A percentile compares a stretch with the other conserved stretches of the same genome.
phyloP scores from a whole-genome alignment of 192 early-diverging fungal genomes.

The Phlyctochytrium planicorne region DNA sequence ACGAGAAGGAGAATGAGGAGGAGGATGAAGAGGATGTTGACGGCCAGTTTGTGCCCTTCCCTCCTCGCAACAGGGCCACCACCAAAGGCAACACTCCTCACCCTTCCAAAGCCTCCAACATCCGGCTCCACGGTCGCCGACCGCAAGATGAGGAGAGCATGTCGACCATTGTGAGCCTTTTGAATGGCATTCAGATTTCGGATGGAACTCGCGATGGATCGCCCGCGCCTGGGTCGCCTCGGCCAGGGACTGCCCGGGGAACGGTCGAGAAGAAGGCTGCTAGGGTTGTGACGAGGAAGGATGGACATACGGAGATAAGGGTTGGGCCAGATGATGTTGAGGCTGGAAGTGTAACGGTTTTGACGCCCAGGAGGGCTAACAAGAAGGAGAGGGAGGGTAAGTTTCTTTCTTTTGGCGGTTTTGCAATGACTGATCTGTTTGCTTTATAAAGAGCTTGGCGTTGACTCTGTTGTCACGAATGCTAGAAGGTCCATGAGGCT shows the following conservation, averaged over 20 bases:
- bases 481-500: constrained; percentile 20
- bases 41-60: neutral
- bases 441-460: constrained; percentile 14
- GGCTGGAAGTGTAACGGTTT: constrained; percentile 19
- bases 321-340: neutral
- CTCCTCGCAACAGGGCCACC: too few species aligned
- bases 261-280: neutral
- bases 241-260: neutral
- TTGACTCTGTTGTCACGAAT: constrained; percentile 29
- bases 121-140: too few species aligned
- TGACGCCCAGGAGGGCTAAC: constrained; percentile 23
- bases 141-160: neutral
- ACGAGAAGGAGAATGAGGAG: neutral
- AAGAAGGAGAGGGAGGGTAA: constrained; percentile 25
- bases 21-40: neutral
- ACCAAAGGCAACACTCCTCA: too few species aligned
- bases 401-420: constrained; percentile 7
- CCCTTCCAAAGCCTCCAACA: too few species aligned
- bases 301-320: neutral
- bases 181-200: neutral
- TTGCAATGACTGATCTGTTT: constrained; percentile 1
- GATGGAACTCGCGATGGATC: neutral
- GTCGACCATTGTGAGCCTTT: neutral
- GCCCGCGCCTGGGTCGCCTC: neutral
- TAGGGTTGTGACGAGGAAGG: neutral